Evolutionary conservation across 75 land plant genomes (phyloP), one percentile per base, ranked within the genome.

Genomic region (Isoetes taiwanensis): DNA sequence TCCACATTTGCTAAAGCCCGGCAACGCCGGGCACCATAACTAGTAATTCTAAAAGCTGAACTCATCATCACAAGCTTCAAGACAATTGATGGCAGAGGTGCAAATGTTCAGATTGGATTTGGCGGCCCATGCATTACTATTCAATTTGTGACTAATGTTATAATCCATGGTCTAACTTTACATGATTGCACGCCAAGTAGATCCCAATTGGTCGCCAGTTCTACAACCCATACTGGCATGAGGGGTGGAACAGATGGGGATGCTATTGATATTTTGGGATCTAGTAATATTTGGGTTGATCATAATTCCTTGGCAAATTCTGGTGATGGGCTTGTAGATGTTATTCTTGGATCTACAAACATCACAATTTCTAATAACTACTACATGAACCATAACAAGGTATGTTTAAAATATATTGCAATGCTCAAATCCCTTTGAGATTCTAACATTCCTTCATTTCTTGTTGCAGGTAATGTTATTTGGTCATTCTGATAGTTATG

Each of bases 361-460:
- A 65, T 84, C 11, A 80, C 84, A 14, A 67, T 84, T 37, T 72
- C 83, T 32, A 84, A 84, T 74, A 67, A 48, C 67, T 61, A 58
- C 59, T 84, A 80, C 76, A 66, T 76, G 2, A 72, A 78, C 27
- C 89, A 84, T 74, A 58, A 84, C 69, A 80, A 84, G n/a, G 50
- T 46, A 46, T 5, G 9, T 9, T 37, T 37, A 9, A 9, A 9
- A 9, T 37, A 9, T 37, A n/a, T n/a, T n/a, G n/a, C n/a, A n/a
- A n/a, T n/a, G n/a, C n/a, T n/a, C n/a, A 5, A 31, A 28, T 14
- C 32, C 23, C 30, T 14, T 54, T 14, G 11, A 12, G 14, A 9
- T 43, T 10, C 43, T 12, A 5, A n/a, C n/a, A n/a, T n/a, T n/a
- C n/a, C n/a, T n/a, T n/a, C n/a, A n/a, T n/a, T n/a, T n/a, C n/a